Base-by-base conservation (phyloP, 768 basidiomycete genomes). In the Xerocomellus amylosporus region DNA sequence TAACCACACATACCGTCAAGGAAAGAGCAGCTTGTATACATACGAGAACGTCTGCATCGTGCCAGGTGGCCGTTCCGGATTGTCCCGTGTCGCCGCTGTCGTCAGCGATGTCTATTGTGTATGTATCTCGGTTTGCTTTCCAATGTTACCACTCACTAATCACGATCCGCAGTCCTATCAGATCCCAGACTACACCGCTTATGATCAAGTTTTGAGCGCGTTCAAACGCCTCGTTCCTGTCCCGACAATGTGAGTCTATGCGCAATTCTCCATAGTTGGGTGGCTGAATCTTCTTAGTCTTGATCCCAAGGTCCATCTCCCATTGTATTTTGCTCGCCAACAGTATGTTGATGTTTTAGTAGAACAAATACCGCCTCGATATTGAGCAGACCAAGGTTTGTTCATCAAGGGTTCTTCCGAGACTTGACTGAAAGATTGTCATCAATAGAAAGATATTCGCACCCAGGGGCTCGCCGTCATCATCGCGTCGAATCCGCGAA, bases 1-100 rank as follows among this genome's bases (percentile, higher is more conserved):
- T 76, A 98, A 98, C 67, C 75, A 80, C 46, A 89, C 87, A 2
- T 96, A 96, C 69, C 83, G 95, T 33, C 72, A 88, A 61, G 90
- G 83, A 44, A 95, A 89, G 73, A 55, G 70, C 8, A 92, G 88
- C 60, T 79, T 95, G 61, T 98, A 97, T 69, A 94, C 92, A 1
- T 88, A 78, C 60, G 93, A 95, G 72, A 98, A 98, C 64, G 87
- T 92, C 13, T 93, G 90, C 64, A 96, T 98, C 62, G 94, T 97
- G 1, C 95, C 95, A 13, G 95, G 95, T 41, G 95, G 95, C 15
- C 86, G 93, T 51, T 79, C 94, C 3, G 94, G 94, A 12, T 79
- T 98, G 58, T 90, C 91, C 28, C 86, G 95, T 55, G 81, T 98
- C 22, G 93, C 94, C 14, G 90, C 95, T 15, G 94, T 98, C 46